These are phyloP conservation scores for Stromatinia cepivora DNA, from an alignment of 2,329 filamentous ascomycete genomes.

Conservation along the genomic window DNA sequence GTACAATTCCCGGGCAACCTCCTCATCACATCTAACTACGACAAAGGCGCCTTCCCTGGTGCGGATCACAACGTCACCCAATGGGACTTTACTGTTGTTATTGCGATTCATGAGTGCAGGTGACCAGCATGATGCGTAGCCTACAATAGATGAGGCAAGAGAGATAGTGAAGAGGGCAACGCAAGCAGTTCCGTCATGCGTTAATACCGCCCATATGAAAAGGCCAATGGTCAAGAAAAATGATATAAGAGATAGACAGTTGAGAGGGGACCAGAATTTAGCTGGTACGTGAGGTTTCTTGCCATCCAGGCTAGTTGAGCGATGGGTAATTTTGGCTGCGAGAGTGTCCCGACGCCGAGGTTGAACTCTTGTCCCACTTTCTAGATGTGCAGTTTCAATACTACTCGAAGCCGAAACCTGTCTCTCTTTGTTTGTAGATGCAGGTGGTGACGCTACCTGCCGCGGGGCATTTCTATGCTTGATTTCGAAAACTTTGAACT, in stretches of 20 bases:
- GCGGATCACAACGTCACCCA: constrained; percentile 60
- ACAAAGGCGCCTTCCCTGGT: constrained; percentile 62
- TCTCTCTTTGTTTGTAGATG: constrained; percentile 1
- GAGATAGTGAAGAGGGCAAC: constrained; percentile 55
- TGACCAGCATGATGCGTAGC: constrained; percentile 59
- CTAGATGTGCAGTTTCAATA: constrained; percentile 10
- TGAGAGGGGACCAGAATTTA: constrained; percentile 52
- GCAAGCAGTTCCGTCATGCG: constrained; percentile 53
- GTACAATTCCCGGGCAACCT: constrained; percentile 63
- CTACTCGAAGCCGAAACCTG: constrained; percentile 15
- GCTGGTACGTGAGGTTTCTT: constrained; percentile 53
- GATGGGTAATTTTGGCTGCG: constrained; percentile 28
- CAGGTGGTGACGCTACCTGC: neutral
- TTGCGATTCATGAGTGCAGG: constrained; percentile 55
- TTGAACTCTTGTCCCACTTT: constrained; percentile 21
- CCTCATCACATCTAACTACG: constrained; percentile 57
- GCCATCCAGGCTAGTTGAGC: constrained; percentile 34
- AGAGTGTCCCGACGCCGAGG: constrained; percentile 26
- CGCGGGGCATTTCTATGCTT: constrained; percentile 42
- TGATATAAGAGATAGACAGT: constrained; percentile 54
- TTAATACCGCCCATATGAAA: constrained; percentile 46
- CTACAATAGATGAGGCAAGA: constrained; percentile 53
- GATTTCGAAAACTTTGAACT: constrained; percentile 53
- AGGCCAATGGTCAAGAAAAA: constrained; percentile 51
- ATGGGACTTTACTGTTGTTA: constrained; percentile 48